Conservation (phyloP, 441 rosid species). For the Gossypium schwendimanii region DNA sequence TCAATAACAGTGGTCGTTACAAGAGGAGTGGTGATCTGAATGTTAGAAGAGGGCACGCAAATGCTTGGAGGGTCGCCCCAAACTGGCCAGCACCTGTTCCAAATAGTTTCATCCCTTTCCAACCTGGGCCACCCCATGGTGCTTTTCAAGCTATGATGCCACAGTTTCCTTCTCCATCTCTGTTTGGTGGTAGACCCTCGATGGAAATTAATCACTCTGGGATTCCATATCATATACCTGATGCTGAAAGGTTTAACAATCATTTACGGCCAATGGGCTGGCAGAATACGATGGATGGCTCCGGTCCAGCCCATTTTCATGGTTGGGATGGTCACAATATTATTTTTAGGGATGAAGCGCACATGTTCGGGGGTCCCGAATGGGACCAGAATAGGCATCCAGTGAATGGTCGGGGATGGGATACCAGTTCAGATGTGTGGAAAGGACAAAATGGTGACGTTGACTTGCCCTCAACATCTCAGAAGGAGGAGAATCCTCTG, state of each 20-base stretch:
- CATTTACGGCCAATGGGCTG: constrained; percentile 92
- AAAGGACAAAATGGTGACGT: constrained; percentile 72
- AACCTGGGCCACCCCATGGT: constrained; percentile 80
- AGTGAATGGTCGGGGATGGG: constrained; percentile 71
- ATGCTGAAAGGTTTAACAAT: constrained; percentile 73
- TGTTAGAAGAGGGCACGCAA: constrained; percentile 76
- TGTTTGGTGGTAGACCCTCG: constrained; percentile 79
- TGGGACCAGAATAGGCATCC: constrained; percentile 50
- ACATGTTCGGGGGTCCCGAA: constrained; percentile 59
- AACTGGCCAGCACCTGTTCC: constrained; percentile 79
- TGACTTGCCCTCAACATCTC: constrained; percentile 50
- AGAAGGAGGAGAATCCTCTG: constrained; percentile 48
- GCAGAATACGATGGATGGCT: constrained; percentile 83
- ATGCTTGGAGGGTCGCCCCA: constrained; percentile 84
- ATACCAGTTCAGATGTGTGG: constrained; percentile 63
- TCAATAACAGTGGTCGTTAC: constrained; percentile 42
- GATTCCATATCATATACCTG: constrained; percentile 69
- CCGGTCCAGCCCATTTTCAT: constrained; percentile 77
- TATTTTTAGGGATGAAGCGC: constrained; percentile 78
- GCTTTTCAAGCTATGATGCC: constrained; percentile 74
- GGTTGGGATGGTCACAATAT: constrained; percentile 85
- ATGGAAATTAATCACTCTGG: constrained; percentile 79
- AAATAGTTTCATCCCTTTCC: constrained; percentile 86
- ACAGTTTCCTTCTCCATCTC: constrained; percentile 66
- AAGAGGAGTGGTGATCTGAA: constrained; percentile 59